Percentiles rank a stretch among this genome's conserved stretches.
Conservation (phyloP, 495 filamentous ascomycete species). For the Bacidia gigantensis region DNA sequence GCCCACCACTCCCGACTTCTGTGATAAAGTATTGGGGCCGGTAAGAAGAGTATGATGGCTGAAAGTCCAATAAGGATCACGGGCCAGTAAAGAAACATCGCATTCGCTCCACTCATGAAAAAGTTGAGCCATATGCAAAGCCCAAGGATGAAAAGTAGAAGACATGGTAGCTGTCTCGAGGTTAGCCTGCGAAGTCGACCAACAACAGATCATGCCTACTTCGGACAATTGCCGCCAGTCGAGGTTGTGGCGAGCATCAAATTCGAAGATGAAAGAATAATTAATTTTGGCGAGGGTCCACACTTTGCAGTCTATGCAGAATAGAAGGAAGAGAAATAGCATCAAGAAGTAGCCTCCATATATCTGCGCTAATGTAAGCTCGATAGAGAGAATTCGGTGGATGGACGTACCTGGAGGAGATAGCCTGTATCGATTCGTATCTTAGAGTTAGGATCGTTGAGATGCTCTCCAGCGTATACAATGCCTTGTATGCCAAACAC, state of each 20-base stretch:
- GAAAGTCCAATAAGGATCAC: conserved; percentile 63
- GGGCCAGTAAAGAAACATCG: conserved; percentile 76
- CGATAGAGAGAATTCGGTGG: not conserved
- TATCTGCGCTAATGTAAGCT: conserved; percentile 39
- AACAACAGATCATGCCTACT: conserved; percentile 23
- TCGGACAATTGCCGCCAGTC: conserved; percentile 85
- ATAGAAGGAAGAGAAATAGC: conserved; percentile 57
- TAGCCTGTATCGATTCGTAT: conserved; percentile 50
- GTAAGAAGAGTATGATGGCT: conserved; percentile 56
- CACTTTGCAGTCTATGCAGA: conserved; percentile 64
- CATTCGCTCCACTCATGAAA: conserved; percentile 42
- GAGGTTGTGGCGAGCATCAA: conserved; percentile 68
- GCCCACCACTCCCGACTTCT: conserved; percentile 68
- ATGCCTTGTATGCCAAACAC: conserved; percentile 66
- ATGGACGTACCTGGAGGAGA: conserved; percentile 48
- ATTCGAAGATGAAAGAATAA: conserved; percentile 93
- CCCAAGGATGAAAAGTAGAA: conserved; percentile 66
- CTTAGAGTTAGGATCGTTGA: conserved; percentile 31
- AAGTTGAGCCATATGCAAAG: conserved; percentile 82
- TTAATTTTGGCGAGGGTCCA: conserved; percentile 82
- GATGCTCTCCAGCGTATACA: conserved; percentile 46
- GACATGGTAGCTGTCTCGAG: conserved; percentile 46
- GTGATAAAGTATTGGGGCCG: conserved; percentile 59
- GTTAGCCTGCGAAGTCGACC: too few relatives aligned
- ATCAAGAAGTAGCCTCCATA: conserved; percentile 78